Evolutionary conservation across 2,329 filamentous ascomycete genomes (phyloP).

Genomic region (Talaromyces pinophilus): DNA sequence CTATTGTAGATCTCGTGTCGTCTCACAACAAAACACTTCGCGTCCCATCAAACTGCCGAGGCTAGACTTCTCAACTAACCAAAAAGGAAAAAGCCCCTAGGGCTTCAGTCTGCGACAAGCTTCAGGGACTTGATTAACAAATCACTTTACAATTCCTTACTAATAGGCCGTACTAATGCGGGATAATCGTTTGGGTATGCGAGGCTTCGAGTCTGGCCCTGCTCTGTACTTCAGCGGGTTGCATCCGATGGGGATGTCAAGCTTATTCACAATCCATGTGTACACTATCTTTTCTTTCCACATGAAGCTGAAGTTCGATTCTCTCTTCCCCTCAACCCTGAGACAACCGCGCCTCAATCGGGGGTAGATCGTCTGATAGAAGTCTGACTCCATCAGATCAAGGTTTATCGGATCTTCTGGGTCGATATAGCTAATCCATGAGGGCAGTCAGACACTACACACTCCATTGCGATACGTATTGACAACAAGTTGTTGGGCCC

Average conservation of each 20-base stretch:
- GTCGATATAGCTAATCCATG: not conserved
- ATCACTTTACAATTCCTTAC: not conserved
- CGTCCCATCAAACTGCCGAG: not conserved
- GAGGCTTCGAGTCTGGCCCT: not conserved
- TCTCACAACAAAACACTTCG: not conserved
- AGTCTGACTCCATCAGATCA: not conserved
- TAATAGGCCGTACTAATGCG: not conserved
- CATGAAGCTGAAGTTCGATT: not conserved
- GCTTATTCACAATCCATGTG: not conserved
- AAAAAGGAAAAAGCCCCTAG: not conserved
- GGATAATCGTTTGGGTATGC: not conserved
- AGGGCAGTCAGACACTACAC: not conserved
- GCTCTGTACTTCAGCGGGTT: not conserved
- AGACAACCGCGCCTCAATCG: not conserved
- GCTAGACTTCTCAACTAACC: not conserved
- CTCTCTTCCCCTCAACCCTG: not conserved
- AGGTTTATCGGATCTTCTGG: not conserved
- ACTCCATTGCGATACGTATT: not conserved
- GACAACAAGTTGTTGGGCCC: not conserved
- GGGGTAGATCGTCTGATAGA: not conserved
- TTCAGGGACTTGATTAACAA: not conserved
- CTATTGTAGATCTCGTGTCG: not conserved
- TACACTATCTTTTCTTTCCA: not conserved
- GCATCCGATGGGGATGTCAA: not conserved
- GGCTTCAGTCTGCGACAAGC: not conserved